Base-by-base conservation (phyloP, 2,329 filamentous ascomycete genomes). In the Penicillium janthinellum region DNA sequence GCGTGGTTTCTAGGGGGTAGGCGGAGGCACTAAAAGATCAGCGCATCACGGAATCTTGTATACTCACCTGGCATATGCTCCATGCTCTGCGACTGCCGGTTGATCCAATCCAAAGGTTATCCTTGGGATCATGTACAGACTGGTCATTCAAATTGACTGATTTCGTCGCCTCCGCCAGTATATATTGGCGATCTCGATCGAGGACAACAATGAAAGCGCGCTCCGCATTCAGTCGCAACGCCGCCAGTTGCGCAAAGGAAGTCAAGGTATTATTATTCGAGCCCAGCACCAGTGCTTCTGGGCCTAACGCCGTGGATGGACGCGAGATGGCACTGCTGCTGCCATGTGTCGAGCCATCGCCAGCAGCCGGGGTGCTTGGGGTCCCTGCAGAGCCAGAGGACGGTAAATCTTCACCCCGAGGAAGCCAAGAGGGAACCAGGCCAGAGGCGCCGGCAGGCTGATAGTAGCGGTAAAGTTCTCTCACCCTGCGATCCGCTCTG, bases 81-180 rank as follows among this genome's bases (percentile, higher is more conserved):
- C 70, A 74, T 34, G 66, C 58, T 51, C 68, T 77, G 69, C 56
- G 74, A 55, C 57, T 72, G 57, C 72, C 75, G 61, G 60, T 70
- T 52, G 58, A 70, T 53, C 74, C 75, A 69, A 57, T 65, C 62
- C 71, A 76, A 70, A 53, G 70, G 56, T 72, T 63, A 44, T 70
- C 71, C 11, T 67, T 54, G 2, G 72, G 62, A 10, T 79, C 75
- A 42, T 70, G 71, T 3, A 70, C 60, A 4, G 64, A 59, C 28
- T 67, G 67, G 34, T 80, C 66, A 31, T 73, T 73, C 10, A 82
- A 68, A 53, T 72, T 72, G 6, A 77, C 64, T 0, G 75, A 77
- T 58, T 73, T 75, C 3, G 81, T 82, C 15, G 80, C 78, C 66
- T 84, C 82, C n/a, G 81, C 80, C 15, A 84, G 68, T 31, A 83